Evolutionary conservation across 2,329 filamentous ascomycete species (phyloP), one percentile per base, ranked within the genome.

Genomic region (Calonectria ilicicola): DNA sequence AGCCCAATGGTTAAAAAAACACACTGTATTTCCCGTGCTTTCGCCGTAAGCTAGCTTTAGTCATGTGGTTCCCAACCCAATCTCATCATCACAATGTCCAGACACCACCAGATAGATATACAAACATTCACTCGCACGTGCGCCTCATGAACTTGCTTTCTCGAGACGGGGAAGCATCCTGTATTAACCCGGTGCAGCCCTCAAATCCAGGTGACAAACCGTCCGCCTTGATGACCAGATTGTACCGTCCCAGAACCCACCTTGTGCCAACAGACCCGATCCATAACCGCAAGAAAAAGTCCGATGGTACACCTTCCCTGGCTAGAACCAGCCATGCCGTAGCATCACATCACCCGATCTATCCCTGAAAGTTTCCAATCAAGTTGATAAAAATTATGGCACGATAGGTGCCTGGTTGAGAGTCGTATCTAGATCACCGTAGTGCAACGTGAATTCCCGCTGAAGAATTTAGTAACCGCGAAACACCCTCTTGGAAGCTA

Each of bases 371-470:
- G 19, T 73, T 70, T 76, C 70, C 72, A 73, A 69, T 42, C 64
- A 64, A 58, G 40, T 47, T 26, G n/a, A 27, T 65, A 49, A 49
- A 70, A 46, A 53, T 77, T 76, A 83, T 63, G 81, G 76, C 53
- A 79, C 74, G 27, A 80, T 76, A 35, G 82, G 79, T 47, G 79
- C 76, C 73, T 84, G 82, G 64, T 77, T 81, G 67, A 85, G 73
- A 10, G 83, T 84, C 72, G 88, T 89, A 81, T 92, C 91, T 72
- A 93, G 83, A 72, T 93, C 91, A 51, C 87, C 87, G 72, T 93
- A 93, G 76, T 91, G 87, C 56, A 93, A 82, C 9, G 89, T 89
- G 71, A 93, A 86, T 77, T 92, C 91, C 67, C 90, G 86, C 91
- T 92, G 74, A 56, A 29, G 9, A 12, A 26, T n/a, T 7, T 5